Base-by-base conservation (phyloP, 2,329 filamentous ascomycete genomes). In the Fusarium sp. region DNA sequence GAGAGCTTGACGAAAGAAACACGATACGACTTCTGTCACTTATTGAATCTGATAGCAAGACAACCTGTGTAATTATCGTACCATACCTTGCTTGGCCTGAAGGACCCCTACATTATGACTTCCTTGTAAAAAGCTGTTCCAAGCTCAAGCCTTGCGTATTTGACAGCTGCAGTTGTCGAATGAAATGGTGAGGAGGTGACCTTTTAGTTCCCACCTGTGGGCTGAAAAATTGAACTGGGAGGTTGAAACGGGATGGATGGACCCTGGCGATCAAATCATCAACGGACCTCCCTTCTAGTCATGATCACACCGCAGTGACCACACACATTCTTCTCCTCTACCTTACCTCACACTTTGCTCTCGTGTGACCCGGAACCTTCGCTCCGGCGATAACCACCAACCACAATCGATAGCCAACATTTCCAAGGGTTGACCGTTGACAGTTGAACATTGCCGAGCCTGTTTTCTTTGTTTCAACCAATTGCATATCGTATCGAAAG, bases 211-310 rank as follows among this genome's bases (percentile, higher is more conserved):
- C 63, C 63, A 63, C 63, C 48, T 54, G 65, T 60, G 58, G 33
- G 18, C 20, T 42, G 28, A 33, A 37, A 60, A 59, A 37, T 41
- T 33, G 37, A 18, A 33, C 31, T 67, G 49, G 46, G n/a, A 63
- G 49, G 33, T 50, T 52, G 35, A 43, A 29, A 43, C 48, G n/a
- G 24, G 37, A 57, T 59, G 67, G 66, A 70, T 70, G 67, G 67
- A 70, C 67, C 67, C 67, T 70, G 67, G 55, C 67, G 67, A 70
- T 70, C 67, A 70, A 63, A 64, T 70, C 53, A 59, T 55, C 50
- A 70, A 68, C 50, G 24, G 31, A 47, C 23, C 10, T 38, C 23
- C 63, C 28, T 39, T 24, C 18, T 39, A 57, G 46, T 42, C 28
- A 37, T 57, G 37, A 53, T 41, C 35, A 54, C 56, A 56, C 57